These are phyloP conservation scores for Hydnomerulius pinastri DNA, from an alignment of 768 basidiomycete species.

Conservation along the genomic window DNA sequence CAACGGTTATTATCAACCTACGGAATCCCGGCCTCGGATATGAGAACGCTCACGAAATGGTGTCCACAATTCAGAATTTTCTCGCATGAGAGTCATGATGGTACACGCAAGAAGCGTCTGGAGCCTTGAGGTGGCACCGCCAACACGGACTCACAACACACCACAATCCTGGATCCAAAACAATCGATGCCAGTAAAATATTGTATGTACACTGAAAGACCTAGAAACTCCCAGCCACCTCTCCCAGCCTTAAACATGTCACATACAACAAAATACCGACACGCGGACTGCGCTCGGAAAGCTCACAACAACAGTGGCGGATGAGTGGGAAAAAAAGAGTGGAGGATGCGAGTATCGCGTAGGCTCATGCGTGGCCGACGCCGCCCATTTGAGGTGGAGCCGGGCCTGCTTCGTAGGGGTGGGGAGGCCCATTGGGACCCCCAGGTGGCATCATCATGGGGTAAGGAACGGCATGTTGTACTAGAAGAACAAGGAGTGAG, in stretches of 20 bases:
- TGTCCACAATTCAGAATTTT: not conserved
- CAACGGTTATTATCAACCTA: too few species aligned
- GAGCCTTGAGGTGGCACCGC: not conserved
- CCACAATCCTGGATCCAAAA: conserved; percentile 23
- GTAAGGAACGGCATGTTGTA: conserved; percentile 84
- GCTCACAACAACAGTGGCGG: conserved; percentile 30
- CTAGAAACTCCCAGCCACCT: not conserved
- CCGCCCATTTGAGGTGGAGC: conserved; percentile 79
- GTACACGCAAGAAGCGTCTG: not conserved
- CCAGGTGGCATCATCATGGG: conserved; percentile 89
- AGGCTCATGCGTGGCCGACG: conserved; percentile 53
- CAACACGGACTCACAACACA: not conserved
- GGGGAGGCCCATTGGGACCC: conserved; percentile 60
- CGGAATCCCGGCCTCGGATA: too few species aligned
- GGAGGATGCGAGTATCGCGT: conserved; percentile 5
- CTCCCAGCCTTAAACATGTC: conserved; percentile 16
- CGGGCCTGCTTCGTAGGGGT: conserved; percentile 72
- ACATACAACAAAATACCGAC: conserved; percentile 31
- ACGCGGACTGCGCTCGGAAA: conserved; percentile 17
- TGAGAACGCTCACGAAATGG: too few species aligned
- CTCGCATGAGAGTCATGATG: not conserved
- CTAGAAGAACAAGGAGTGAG: conserved; percentile 43
- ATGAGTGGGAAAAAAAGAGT: conserved; percentile 10
- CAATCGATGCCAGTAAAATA: conserved; percentile 26
- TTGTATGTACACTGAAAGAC: conserved; percentile 29